Evolutionary conservation across 2,329 filamentous ascomycete genomes (phyloP), one percentile per base, ranked within the genome.

Genomic region (Colletotrichum plurivorum): DNA sequence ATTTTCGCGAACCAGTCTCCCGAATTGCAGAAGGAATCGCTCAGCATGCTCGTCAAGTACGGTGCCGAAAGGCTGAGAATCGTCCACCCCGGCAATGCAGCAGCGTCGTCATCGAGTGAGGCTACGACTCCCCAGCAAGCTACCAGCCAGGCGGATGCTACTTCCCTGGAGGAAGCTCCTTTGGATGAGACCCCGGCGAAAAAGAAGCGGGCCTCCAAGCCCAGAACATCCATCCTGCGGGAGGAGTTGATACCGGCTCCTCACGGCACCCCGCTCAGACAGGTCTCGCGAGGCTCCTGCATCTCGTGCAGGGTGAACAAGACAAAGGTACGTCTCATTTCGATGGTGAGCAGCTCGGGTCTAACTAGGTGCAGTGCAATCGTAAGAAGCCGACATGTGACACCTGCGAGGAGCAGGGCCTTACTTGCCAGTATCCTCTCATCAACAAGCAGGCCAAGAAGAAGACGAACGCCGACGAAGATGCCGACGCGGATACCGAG

Each of bases 1-100:
- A 90, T 89, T 16, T 88, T 90, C 71, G 81, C 87, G 9, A 90
- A 90, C 63, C 88, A 90, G 76, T 84, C 87, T 0, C 87, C 87
- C 0, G 81, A 84, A 3, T 76, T 89, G 6, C 88, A 90, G 71
- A 78, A 80, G 60, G 82, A 87, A 61, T 90, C 88, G 0, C 76
- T 90, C 15, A 82, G 80, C 1, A 87, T 90, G 87, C 80, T 90
- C 12, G 81, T 84, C 0, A 84, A 83, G 73, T 89, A 89, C 63
- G 88, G 88, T 20, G 87, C 88, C 7, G 87, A 89, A 73, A 80
- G 84, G 15, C 77, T 90, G 25, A 82, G 85, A 12, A 89, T 90
- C 56, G 85, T 90, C 5, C 87, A 89, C 61, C 87, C 87, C 3
- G 78, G 77, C 8, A 78, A 79, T 16, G 74, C 76, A 7, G 74